Conservation (phyloP, 139 green algal species). For the Limnomonas spitsbergensis region DNA sequence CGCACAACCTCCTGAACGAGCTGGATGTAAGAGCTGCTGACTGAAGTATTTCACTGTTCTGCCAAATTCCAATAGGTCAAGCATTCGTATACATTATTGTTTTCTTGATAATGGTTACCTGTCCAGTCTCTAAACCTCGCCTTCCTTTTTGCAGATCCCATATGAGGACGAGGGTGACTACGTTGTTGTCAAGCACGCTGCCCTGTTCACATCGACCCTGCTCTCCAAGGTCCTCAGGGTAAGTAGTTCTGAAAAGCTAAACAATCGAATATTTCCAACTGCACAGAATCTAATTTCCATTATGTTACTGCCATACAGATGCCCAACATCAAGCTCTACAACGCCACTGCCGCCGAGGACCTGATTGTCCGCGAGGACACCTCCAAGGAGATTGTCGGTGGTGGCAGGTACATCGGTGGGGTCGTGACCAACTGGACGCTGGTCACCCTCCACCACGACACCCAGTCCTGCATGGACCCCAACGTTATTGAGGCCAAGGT, state of each 20-base stretch:
- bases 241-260: background rate
- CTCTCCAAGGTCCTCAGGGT: conserved; percentile 75
- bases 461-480: conserved; percentile 94
- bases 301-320: no score
- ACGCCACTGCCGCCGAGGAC: conserved; percentile 81
- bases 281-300: no score
- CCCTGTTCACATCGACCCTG: conserved; percentile 90
- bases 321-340: conserved; percentile 98
- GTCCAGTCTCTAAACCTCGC: background rate
- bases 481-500: conserved; percentile 88
- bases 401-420: conserved; percentile 65
- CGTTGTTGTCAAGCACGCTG: conserved; percentile 95
- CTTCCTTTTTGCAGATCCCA: conserved; percentile 33
- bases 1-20: conserved; percentile 87
- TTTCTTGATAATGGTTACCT: background rate
- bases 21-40: conserved; percentile 24
- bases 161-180: conserved; percentile 94
- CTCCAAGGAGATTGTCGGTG: background rate
- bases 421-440: conserved; percentile 98
- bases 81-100: no score
- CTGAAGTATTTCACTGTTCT: no score
- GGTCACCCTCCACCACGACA: conserved; percentile 93
- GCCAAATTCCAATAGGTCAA: no score
- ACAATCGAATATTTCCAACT: background rate
- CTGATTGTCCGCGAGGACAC: conserved; percentile 66